These are phyloP conservation scores for Prunus dulcis DNA, from an alignment of 306 rosid species.

Conservation along the genomic window DNA sequence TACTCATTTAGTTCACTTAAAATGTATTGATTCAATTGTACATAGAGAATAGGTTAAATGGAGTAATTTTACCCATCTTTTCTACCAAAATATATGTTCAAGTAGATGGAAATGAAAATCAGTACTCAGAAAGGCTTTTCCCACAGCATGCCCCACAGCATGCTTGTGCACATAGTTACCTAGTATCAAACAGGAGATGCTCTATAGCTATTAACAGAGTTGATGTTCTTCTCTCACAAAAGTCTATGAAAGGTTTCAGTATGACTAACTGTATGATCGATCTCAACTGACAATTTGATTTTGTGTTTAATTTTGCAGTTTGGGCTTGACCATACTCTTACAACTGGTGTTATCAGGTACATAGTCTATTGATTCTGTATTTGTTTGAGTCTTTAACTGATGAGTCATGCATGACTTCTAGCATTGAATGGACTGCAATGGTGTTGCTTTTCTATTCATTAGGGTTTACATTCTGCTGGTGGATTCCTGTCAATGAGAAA, in stretches of 20 bases:
- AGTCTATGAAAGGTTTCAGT: background rate
- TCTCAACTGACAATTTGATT: constrained; percentile 10
- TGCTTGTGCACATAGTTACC: too few relatives aligned
- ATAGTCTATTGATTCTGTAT: background rate
- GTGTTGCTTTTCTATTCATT: background rate
- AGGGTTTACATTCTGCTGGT: background rate
- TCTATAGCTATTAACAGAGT: too few relatives aligned
- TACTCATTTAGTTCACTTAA: background rate
- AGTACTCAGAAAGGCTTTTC: too few relatives aligned
- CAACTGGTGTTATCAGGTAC: constrained; percentile 95
- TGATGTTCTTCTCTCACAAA: background rate
- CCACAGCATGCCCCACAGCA: too few relatives aligned
- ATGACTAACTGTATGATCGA: constrained; percentile 10
- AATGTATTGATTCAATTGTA: background rate
- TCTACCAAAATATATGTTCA: background rate
- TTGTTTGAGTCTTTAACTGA: background rate
- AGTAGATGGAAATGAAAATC: background rate
- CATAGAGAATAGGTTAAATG: background rate
- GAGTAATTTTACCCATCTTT: background rate
- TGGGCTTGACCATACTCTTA: constrained; percentile 97
- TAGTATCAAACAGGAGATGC: too few relatives aligned
- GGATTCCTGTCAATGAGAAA: background rate
- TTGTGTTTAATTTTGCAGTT: constrained; percentile 56
- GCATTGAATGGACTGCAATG: background rate
- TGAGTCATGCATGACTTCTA: too few relatives aligned